Evolutionary conservation across 257 asterid species (phyloP), one percentile per base, ranked within the genome.

Genomic region (Osmanthus fragrans): DNA sequence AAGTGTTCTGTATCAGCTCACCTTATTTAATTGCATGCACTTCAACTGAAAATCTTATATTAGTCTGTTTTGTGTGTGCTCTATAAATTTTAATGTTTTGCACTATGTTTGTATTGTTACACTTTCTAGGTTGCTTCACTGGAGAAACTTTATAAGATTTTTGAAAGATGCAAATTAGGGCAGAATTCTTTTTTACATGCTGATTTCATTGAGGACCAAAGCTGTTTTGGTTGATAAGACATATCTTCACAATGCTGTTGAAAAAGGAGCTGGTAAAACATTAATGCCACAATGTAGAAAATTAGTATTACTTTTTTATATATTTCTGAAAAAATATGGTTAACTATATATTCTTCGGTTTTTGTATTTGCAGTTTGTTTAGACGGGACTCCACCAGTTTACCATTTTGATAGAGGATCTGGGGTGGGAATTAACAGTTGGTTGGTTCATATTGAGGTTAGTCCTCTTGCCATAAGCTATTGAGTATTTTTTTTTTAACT

Each of bases 71-170:
- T 51, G 63, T 4, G 1, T n/a, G 21, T 51, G 7, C 63, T 51
- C 10, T 1, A 5, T 51, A n/a, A 13, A 13, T 51, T 40, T 60
- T n/a, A 7, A 3, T 39, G 33, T 5, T 9, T n/a, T 13, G 23
- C 76, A 27, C 36, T 64, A 25, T 63, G 72, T 32, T 32, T 32
- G 34, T 69, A 72, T 70, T 70, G 27, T 32, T 42, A n/a, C 11
- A 23, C n/a, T 76, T 78, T 77, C 29, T 85, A 94, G 97, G 95
- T 93, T 81, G 96, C 98, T 76, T 90, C 99, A 47, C 82, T 91
- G 85, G 98, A 95, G 86, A 95, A 93, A 87, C 99, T 93, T 77
- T 95, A 91, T 85, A 89, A 78, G 83, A 91, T 90, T 71, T 95
- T 93, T 18, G 99, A 93, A 84, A 84, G 98, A 82, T 93, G 97